Percentiles rank a stretch among this genome's conserved stretches.
Evolutionary conservation across 2,329 filamentous ascomycete genomes (phyloP).

Genomic region (Cyanodermella asteris): DNA sequence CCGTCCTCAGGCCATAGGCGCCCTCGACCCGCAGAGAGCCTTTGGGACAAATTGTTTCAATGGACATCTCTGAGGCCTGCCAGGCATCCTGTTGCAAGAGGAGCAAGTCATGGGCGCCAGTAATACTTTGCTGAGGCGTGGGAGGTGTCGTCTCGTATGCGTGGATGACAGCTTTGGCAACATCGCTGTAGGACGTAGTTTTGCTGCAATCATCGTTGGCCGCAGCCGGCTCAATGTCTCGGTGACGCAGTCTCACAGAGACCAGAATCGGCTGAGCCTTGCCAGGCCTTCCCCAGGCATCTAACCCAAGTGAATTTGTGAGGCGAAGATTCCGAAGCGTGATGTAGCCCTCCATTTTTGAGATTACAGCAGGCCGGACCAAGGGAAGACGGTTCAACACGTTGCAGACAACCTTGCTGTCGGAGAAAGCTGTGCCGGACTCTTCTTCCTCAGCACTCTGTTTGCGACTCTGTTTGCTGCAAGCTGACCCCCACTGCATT

Average conservation of each 20-base stretch:
- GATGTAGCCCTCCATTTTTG: slow-evolving; percentile 14
- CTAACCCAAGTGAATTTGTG: slow-evolving; percentile 16
- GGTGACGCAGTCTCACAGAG: slow-evolving; percentile 21
- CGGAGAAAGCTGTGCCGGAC: too few species aligned
- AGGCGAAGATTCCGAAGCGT: slow-evolving; percentile 21
- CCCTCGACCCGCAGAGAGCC: slow-evolving; percentile 21
- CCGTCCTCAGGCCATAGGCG: slow-evolving; percentile 16
- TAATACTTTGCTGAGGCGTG: too few species aligned
- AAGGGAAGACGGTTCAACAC: too few species aligned
- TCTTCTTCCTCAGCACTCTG: too few species aligned
- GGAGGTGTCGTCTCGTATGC: slow-evolving; percentile 4
- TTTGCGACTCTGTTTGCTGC: too few species aligned
- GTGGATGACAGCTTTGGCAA: slow-evolving; percentile 15
- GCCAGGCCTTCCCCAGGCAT: slow-evolving; percentile 23
- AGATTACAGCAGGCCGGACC: too few species aligned
- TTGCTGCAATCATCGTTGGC: slow-evolving; percentile 21
- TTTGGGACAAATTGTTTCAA: too few species aligned
- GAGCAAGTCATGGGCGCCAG: too few species aligned
- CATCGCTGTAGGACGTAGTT: slow-evolving; percentile 25
- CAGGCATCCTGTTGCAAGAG: slow-evolving; percentile 18
- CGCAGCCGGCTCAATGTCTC: slow-evolving; percentile 19
- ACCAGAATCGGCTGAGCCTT: slow-evolving; percentile 24
- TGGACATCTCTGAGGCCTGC: too few species aligned
- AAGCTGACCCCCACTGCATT: too few species aligned
- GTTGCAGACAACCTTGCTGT: too few species aligned